phyloP scores from a whole-genome alignment of 306 rosid species.

The Abrus pulchellus region DNA sequence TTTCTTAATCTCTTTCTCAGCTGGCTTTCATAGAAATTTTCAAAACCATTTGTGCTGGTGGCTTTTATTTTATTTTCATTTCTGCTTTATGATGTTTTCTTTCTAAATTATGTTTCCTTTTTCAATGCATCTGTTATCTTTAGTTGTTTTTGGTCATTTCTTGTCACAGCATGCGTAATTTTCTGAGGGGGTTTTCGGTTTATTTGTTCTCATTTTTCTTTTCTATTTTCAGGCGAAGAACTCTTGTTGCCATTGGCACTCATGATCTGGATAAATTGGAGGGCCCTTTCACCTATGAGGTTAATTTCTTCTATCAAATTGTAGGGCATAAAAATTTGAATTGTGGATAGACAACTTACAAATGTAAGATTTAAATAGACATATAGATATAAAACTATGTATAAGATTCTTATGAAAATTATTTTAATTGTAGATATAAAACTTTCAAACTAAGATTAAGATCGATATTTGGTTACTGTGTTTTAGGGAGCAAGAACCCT shows the following conservation, averaged over 20 bases:
- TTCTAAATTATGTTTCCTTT: constrained; percentile 18
- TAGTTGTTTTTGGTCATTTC: constrained; percentile 21
- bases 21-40: background rate
- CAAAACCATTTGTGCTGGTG: background rate
- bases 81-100: background rate
- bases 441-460: background rate
- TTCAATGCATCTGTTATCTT: background rate
- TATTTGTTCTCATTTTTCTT: constrained; percentile 24
- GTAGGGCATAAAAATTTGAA: constrained; percentile 21
- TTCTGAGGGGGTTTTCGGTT: constrained; percentile 23
- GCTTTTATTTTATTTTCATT: constrained; percentile 16
- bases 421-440: background rate
- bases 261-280: constrained; percentile 90
- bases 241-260: constrained; percentile 97
- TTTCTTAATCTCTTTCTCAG: constrained; percentile 1
- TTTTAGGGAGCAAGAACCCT: background rate
- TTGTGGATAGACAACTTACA: background rate
- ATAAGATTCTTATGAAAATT: constrained; percentile 3
- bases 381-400: constrained; percentile 9
- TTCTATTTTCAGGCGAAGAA: constrained; percentile 71
- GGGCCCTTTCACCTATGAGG: constrained; percentile 95
- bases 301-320: constrained; percentile 53
- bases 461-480: constrained; percentile 17
- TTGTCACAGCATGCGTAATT: background rate
- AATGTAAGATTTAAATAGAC: background rate